phyloP scores from a whole-genome alignment of 352 stramenopile genomes.

The Globisporangium canariense region DNA sequence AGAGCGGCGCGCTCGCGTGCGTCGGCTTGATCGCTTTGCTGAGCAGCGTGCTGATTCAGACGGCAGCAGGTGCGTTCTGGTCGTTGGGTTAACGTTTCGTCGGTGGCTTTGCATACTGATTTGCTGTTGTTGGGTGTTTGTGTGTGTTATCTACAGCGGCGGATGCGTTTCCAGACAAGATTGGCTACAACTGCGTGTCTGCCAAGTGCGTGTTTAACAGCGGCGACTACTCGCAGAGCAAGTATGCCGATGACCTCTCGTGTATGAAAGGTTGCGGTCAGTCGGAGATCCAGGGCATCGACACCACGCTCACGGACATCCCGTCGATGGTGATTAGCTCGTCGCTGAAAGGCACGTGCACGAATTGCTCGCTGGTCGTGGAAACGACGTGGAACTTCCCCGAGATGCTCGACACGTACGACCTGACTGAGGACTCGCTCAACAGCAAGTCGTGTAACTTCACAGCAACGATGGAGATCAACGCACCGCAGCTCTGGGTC shows the following conservation, averaged over 20 bases:
- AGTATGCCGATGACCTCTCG: constrained; percentile 40
- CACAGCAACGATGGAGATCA: constrained; percentile 39
- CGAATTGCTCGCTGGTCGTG: constrained; percentile 58
- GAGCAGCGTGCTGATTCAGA: neutral
- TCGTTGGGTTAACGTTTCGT: neutral
- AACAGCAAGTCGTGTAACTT: constrained; percentile 38
- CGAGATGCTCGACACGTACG: constrained; percentile 59
- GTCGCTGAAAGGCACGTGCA: constrained; percentile 66
- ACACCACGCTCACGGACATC: constrained; percentile 46
- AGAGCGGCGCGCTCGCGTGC: neutral
- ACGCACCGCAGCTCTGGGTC: constrained; percentile 57
- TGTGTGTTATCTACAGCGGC: constrained; percentile 14
- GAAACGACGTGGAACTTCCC: constrained; percentile 71
- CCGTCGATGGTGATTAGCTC: constrained; percentile 42
- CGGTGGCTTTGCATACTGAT: neutral
- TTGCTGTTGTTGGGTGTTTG: neutral
- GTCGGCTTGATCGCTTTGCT: neutral
- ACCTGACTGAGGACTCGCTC: constrained; percentile 44
- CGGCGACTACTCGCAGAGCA: constrained; percentile 21
- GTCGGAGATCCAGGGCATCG: constrained; percentile 42
- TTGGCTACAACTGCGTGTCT: constrained; percentile 47
- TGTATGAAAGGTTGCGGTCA: constrained; percentile 50
- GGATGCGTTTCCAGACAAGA: constrained; percentile 28
- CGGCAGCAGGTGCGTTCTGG: constrained; percentile 6
- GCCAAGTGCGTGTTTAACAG: constrained; percentile 47